These are phyloP conservation scores for Platanus orientalis DNA, from an alignment of 164 flowering plant genomes.

Conservation along the genomic window DNA sequence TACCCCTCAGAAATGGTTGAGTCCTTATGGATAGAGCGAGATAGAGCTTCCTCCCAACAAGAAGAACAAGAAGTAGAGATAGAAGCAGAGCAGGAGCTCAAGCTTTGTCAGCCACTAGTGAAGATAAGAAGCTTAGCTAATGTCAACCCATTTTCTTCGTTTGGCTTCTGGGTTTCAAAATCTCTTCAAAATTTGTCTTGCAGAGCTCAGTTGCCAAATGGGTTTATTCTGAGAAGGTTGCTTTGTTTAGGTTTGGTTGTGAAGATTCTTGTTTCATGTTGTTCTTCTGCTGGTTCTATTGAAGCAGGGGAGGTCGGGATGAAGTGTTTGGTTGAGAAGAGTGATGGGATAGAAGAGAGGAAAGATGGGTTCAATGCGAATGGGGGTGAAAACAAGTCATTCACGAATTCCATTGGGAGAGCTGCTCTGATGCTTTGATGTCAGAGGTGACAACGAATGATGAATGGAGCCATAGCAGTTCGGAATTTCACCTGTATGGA, in stretches of 20 bases:
- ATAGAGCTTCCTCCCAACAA: background rate
- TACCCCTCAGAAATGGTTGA: too few species aligned
- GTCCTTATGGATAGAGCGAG: constrained; percentile 12
- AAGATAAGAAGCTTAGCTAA: background rate
- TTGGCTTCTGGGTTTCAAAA: constrained; percentile 9
- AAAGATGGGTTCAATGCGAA: constrained; percentile 19
- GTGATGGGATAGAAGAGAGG: too few species aligned
- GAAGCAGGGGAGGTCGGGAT: too few species aligned
- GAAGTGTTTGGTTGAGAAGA: too few species aligned
- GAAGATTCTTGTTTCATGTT: background rate
- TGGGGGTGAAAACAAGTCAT: constrained; percentile 2
- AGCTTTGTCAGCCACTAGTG: constrained; percentile 1
- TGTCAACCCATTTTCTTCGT: too few species aligned
- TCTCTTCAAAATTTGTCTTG: background rate
- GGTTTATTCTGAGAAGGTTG: constrained; percentile 8
- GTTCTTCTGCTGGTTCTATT: background rate
- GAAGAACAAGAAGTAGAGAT: too few species aligned
- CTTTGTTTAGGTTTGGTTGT: background rate
- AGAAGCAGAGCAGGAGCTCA: too few species aligned
- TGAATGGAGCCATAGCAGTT: constrained; percentile 45
- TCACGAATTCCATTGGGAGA: background rate
- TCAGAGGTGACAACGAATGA: constrained; percentile 43
- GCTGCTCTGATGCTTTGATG: constrained; percentile 32
- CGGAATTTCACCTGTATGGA: too few species aligned
- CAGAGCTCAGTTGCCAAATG: background rate